Evolutionary conservation across 78 protist genomes (phyloP).

Genomic region (Dictyostelium capitatum): DNA sequence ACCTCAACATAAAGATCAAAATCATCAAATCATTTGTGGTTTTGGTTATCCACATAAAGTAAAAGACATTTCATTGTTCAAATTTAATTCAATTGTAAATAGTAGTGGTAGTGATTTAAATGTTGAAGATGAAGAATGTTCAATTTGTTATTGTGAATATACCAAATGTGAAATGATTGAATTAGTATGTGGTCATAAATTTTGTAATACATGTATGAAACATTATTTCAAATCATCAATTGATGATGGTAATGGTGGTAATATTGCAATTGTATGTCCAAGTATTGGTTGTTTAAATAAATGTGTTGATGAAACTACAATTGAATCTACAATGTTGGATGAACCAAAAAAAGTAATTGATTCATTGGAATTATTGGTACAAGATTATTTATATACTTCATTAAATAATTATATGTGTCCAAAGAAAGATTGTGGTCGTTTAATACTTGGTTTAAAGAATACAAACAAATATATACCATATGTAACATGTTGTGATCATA

Average conservation of each 20-base stretch:
- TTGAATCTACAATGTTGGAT: neutral
- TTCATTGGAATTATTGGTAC: neutral
- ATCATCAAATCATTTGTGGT: neutral
- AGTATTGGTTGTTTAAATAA: neutral
- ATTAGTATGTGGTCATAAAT: constrained; percentile 48
- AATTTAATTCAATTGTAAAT: constrained; percentile 9
- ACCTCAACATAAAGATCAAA: neutral
- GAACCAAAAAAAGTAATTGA: neutral
- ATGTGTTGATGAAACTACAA: constrained; percentile 10
- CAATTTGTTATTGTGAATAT: constrained; percentile 56
- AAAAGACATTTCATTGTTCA: neutral
- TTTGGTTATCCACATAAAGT: neutral
- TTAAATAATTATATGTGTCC: neutral
- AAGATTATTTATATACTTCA: neutral
- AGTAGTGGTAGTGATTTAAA: neutral
- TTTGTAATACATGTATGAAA: constrained; percentile 21
- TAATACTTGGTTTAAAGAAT: neutral
- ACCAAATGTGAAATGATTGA: neutral
- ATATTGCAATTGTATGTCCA: neutral
- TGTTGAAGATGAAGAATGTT: neutral
- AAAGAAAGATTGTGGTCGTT: neutral
- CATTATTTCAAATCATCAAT: constrained; percentile 1
- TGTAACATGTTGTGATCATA: neutral
- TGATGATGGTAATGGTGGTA: constrained; percentile 47
- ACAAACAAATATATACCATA: neutral